Base-by-base conservation (phyloP, 2,329 filamentous ascomycete genomes). In the Venturia effusa region DNA sequence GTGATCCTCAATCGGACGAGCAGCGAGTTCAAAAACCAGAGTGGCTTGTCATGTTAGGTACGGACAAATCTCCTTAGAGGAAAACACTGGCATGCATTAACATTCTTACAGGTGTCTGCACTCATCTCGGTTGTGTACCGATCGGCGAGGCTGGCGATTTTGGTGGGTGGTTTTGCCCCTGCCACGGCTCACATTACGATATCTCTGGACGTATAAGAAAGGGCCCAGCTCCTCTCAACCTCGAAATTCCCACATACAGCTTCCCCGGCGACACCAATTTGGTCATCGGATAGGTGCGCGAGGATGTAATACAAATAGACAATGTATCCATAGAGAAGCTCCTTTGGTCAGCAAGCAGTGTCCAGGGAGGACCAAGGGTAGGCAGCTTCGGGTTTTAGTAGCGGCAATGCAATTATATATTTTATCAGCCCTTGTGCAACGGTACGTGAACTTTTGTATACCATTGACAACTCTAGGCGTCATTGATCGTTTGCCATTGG, bases 121-220 rank as follows among this genome's bases (percentile, higher is more conserved):
- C 94, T 74, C 94, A 99, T 81, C 83, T 99, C 75, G 94, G 94
- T 81, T 99, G 94, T 85, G 94, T 99, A 71, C 94, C 94, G 75
- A 99, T 99, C 74, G 94, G 95, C 74, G 94, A 99, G 83, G 91
- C 94, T 69, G 94, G 94, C 78, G 95, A 99, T 80, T 99, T 83
- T 74, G 94, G 94, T 77, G 94, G 94, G 76, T 99, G 94, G 94
- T 99, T 99, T 89, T 99, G 94, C 84, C 94, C 94, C 69, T 99
- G 94, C 89, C 94, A 99, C 86, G 94, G 94, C 79, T 97, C 92
- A 71, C 94, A 99, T 84, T 99, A 99, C 86, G 94, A 99, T 78
- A 97, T 99, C 78, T 97, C 92, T 68, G 94, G 94, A 78, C 92
- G 94, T 80, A 90, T 96, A 85, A 88, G 94, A 83, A 97, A 90